phyloP scores from a whole-genome alignment of 139 green algal genomes.

The Edaphochlamys debaryana region DNA sequence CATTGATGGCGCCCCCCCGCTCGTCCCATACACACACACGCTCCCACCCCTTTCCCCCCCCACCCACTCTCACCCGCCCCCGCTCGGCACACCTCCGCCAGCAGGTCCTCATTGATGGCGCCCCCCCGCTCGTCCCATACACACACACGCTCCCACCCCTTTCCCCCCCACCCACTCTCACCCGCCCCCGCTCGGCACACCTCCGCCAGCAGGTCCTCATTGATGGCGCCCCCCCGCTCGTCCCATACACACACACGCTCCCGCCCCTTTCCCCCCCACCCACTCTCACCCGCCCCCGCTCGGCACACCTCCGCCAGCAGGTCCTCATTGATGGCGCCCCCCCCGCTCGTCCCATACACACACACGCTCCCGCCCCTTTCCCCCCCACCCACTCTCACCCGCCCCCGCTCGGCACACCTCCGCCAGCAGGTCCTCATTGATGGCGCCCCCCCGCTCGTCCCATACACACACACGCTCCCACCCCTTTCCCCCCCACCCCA shows the following conservation, averaged over 20 bases:
- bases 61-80: constrained; percentile 25
- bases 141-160: background rate
- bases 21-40: no score
- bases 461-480: no score
- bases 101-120: constrained; percentile 66
- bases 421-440: constrained; percentile 71
- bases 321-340: constrained; percentile 62
- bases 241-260: no score
- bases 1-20: constrained; percentile 24
- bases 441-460: no score
- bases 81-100: constrained; percentile 79
- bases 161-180: background rate
- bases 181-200: constrained; percentile 67
- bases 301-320: constrained; percentile 80
- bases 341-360: no score
- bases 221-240: background rate
- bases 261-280: background rate
- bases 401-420: constrained; percentile 78
- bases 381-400: background rate
- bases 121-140: no score
- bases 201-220: constrained; percentile 81
- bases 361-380: background rate
- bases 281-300: constrained; percentile 40
- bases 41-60: background rate
- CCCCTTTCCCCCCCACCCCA: background rate